Conservation (phyloP, 345 rosid species). For the Populus deltoides region DNA sequence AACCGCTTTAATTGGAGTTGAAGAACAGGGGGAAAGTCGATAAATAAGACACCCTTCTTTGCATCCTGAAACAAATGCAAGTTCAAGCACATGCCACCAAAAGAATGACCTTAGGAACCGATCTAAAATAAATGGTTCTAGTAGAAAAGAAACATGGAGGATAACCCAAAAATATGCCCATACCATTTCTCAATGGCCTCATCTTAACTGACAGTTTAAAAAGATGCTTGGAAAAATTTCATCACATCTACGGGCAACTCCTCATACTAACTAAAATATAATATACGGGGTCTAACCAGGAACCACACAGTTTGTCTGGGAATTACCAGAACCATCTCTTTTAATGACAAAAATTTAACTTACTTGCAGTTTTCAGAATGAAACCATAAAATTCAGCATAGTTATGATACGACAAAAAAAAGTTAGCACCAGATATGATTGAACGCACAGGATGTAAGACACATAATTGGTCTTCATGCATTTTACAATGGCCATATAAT, state of each 20-base stretch:
- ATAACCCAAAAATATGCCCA: background rate
- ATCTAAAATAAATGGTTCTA: background rate
- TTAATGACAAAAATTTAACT: background rate
- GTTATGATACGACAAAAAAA: background rate
- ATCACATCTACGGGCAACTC: background rate
- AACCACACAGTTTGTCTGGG: background rate
- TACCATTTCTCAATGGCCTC: background rate
- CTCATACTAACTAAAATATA: background rate
- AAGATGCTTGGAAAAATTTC: background rate
- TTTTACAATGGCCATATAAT: background rate
- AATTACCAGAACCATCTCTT: background rate
- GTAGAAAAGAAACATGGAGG: background rate
- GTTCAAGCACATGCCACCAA: background rate
- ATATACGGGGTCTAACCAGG: background rate
- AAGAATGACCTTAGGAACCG: background rate
- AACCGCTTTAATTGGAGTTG: conserved; percentile 94
- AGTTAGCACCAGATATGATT: background rate
- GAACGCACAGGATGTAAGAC: background rate
- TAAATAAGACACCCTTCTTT: conserved; percentile 83
- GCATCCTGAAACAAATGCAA: conserved; percentile 71
- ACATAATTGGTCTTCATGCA: background rate
- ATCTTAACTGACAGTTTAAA: background rate
- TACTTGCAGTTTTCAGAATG: background rate
- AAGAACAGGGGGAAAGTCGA: conserved; percentile 95
- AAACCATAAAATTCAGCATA: background rate